phyloP scores from a whole-genome alignment of 306 rosid genomes.

The Rubus idaeus region DNA sequence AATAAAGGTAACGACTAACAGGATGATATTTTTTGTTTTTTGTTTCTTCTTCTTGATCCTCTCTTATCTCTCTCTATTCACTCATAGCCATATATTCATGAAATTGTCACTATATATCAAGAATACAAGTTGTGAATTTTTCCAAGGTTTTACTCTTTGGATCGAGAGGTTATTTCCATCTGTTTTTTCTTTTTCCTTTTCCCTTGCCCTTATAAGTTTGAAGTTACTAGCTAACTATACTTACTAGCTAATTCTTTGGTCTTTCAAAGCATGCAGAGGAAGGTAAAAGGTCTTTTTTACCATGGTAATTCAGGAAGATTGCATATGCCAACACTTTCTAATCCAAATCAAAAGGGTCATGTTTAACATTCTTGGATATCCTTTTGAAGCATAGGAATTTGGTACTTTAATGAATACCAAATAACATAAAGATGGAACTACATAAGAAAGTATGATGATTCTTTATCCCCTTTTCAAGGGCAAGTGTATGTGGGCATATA shows the following conservation, averaged over 20 bases:
- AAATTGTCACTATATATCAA: constrained; percentile 11
- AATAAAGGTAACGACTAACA: constrained; percentile 15
- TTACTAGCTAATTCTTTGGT: neutral
- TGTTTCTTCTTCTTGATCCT: neutral
- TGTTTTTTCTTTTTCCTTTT: neutral
- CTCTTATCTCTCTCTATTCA: neutral
- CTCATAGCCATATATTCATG: neutral
- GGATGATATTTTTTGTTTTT: neutral
- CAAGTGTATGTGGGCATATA: neutral
- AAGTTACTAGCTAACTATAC: no score
- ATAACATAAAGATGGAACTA: neutral
- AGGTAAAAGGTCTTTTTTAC: neutral
- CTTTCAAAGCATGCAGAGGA: neutral
- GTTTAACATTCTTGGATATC: neutral
- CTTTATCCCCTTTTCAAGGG: neutral
- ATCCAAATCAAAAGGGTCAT: neutral
- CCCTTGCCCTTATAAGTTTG: neutral
- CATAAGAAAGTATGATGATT: neutral
- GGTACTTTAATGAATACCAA: neutral
- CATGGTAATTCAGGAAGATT: neutral
- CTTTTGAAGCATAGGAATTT: neutral
- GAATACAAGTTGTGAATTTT: constrained; percentile 17
- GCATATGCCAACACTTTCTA: neutral
- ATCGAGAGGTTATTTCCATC: neutral
- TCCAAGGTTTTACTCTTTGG: neutral